Evolutionary conservation across 805 yeast species (phyloP).

Genomic region (Yarrowia keelungensis): DNA sequence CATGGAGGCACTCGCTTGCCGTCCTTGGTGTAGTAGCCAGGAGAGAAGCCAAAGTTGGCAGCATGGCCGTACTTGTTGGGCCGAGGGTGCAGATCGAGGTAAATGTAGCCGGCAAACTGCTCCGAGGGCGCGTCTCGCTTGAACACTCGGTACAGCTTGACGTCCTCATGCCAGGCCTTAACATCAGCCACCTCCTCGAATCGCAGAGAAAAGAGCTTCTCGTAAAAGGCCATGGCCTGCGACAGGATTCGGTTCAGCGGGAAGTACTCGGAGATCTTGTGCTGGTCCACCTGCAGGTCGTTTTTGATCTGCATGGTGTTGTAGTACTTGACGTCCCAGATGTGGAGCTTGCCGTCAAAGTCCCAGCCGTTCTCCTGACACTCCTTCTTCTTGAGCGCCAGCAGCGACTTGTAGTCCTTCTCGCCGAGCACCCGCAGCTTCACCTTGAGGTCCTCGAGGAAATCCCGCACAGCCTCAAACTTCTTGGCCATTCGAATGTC

Average conservation of each 20-base stretch:
- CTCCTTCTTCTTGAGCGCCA: constrained; percentile 62
- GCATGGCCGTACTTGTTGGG: constrained; percentile 90
- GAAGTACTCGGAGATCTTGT: constrained; percentile 76
- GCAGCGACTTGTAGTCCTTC: constrained; percentile 59
- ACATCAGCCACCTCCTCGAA: constrained; percentile 60
- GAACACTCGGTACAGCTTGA: constrained; percentile 70
- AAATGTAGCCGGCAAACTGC: constrained; percentile 76
- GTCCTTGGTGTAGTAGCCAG: constrained; percentile 61
- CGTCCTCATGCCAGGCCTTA: constrained; percentile 79
- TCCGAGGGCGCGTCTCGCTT: constrained; percentile 61
- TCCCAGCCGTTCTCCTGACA: constrained; percentile 55
- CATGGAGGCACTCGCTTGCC: constrained; percentile 67
- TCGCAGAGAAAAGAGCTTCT: constrained; percentile 69
- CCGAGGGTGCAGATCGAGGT: constrained; percentile 83
- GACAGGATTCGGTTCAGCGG: constrained; percentile 71
- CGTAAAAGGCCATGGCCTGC: constrained; percentile 76
- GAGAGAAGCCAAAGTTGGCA: constrained; percentile 74
- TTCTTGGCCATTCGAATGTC: constrained; percentile 84
- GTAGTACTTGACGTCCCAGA: constrained; percentile 79
- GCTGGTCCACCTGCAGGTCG: constrained; percentile 74
- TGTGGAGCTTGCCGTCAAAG: constrained; percentile 54
- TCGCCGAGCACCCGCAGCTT: constrained; percentile 67
- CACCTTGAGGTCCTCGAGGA: constrained; percentile 65
- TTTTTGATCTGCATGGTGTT: constrained; percentile 69
- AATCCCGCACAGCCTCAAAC: constrained; percentile 63